Conservation (phyloP, 176 grass and related monocot genomes). For the Triticum monococcum region DNA sequence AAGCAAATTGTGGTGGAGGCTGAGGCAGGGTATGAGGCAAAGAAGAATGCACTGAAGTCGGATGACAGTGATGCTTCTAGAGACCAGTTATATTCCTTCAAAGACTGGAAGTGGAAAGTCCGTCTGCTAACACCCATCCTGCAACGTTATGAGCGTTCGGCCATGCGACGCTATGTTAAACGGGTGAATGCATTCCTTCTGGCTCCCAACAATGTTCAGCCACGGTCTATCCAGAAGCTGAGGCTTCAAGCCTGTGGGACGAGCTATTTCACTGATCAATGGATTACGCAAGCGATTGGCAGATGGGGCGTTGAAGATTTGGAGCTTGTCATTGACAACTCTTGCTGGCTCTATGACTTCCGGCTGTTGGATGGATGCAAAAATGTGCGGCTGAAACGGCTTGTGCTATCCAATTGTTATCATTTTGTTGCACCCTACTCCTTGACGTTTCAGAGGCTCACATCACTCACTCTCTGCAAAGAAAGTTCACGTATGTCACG, state of each 20-base stretch:
- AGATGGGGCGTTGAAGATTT: constrained; percentile 24
- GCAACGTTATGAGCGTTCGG: constrained; percentile 1
- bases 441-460: not conserved
- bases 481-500: not conserved
- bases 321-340: not conserved
- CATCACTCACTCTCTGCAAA: not conserved
- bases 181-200: constrained; percentile 13
- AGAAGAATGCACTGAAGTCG: not conserved
- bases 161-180: constrained; percentile 22
- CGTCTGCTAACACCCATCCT: not conserved
- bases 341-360: not conserved
- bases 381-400: not conserved
- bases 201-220: not conserved
- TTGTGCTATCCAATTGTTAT: not conserved
- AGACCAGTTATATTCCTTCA: constrained; percentile 13
- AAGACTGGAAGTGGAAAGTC: constrained; percentile 7
- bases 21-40: not conserved
- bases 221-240: not conserved
- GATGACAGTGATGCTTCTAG: not conserved
- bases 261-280: not conserved
- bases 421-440: not conserved
- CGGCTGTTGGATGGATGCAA: not conserved
- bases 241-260: not conserved
- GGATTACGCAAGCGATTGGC: constrained; percentile 14
- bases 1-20: constrained; percentile 5